A percentile compares a stretch with the other conserved stretches of the same genome.
These are phyloP conservation scores for Blastocystis hominis DNA, from an alignment of 352 stramenopile species.

Conservation along the genomic window DNA sequence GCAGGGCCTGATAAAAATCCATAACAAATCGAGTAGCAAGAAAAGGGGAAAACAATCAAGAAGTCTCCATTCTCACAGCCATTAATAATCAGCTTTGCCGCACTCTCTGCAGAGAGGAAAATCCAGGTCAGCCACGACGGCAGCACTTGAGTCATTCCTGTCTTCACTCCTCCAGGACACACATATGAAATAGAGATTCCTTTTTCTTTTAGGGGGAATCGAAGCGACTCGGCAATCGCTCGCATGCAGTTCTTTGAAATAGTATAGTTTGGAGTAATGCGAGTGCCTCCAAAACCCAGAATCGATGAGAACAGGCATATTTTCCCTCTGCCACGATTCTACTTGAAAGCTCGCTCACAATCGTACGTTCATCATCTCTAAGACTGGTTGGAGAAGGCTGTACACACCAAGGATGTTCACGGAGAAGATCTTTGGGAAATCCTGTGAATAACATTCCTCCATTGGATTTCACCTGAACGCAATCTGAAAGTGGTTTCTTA, in stretches of 20 bases:
- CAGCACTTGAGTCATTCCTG: neutral
- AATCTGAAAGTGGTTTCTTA: neutral
- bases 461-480: neutral
- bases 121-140: neutral
- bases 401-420: neutral
- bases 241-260: neutral
- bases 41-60: neutral
- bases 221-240: neutral
- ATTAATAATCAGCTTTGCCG: neutral
- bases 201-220: neutral
- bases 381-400: neutral
- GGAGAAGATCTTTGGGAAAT: neutral
- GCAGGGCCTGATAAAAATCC: neutral
- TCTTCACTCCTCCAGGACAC: neutral
- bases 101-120: neutral
- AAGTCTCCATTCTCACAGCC: neutral
- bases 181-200: neutral
- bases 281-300: neutral
- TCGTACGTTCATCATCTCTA: neutral
- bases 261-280: neutral
- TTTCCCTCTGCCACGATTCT: neutral
- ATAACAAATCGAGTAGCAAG: neutral
- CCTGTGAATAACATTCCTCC: neutral
- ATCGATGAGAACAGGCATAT: neutral
- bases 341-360: neutral